These are phyloP conservation scores for Candida oleophila DNA, from an alignment of 805 yeast genomes.

Conservation along the genomic window DNA sequence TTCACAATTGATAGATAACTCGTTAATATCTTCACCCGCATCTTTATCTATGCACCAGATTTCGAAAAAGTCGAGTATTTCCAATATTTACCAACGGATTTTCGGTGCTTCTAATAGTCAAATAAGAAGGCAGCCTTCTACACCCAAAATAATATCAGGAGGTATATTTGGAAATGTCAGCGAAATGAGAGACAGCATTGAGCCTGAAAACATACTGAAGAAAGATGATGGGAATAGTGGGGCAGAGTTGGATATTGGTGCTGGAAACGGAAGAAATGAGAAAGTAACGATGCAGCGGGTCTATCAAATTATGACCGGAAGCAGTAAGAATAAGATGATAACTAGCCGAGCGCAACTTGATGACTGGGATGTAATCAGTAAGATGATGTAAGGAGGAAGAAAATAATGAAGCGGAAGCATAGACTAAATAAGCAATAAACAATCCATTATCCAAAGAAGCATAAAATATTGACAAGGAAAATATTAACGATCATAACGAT, in stretches of 20 bases:
- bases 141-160: background rate
- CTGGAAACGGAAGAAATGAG: slow-evolving; percentile 9
- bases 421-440: background rate
- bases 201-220: background rate
- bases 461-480: no score
- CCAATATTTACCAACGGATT: slow-evolving; percentile 1
- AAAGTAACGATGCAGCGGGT: slow-evolving; percentile 30
- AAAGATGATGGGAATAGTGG: background rate
- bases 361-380: slow-evolving; percentile 38
- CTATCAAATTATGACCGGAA: slow-evolving; percentile 23
- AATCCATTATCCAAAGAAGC: no score
- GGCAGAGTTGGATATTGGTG: background rate
- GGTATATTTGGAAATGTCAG: slow-evolving; percentile 25
- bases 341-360: slow-evolving; percentile 17
- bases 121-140: background rate
- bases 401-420: background rate
- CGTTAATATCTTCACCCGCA: background rate
- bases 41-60: background rate
- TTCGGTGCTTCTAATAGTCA: background rate
- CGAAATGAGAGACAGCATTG: slow-evolving; percentile 13
- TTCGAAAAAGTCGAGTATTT: background rate
- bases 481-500: no score
- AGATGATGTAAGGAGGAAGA: slow-evolving; percentile 16
- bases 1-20: background rate
- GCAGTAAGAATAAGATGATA: slow-evolving; percentile 3